These are phyloP conservation scores for Maudiozyma bulderi DNA, from an alignment of 805 yeast species.

Conservation along the genomic window DNA sequence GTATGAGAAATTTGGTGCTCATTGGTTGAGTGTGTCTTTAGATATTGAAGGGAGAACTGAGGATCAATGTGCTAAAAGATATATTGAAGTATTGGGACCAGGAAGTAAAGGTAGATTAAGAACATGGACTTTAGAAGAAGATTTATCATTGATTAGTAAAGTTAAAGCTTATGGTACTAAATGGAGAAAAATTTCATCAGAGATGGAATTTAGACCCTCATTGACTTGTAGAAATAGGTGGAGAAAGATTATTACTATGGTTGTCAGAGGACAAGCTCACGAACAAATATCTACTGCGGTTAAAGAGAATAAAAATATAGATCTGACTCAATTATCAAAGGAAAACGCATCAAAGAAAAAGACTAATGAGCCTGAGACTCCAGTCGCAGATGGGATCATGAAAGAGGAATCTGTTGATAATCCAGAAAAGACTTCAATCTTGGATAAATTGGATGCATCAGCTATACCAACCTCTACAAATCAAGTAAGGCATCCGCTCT, in stretches of 20 bases:
- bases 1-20: slow-evolving; percentile 59
- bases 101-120: slow-evolving; percentile 62
- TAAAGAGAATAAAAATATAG: slow-evolving; percentile 37
- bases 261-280: slow-evolving; percentile 56
- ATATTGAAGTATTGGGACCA: slow-evolving; percentile 82
- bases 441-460: not conserved
- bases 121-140: slow-evolving; percentile 76
- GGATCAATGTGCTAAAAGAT: slow-evolving; percentile 90
- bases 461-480: not conserved
- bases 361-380: too few relatives aligned
- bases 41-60: slow-evolving; percentile 80
- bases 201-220: slow-evolving; percentile 72
- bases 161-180: slow-evolving; percentile 72
- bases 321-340: slow-evolving; percentile 9
- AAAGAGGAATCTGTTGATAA: too few relatives aligned
- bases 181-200: slow-evolving; percentile 73
- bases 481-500: not conserved
- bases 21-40: slow-evolving; percentile 76
- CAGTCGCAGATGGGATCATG: too few relatives aligned
- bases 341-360: not conserved
- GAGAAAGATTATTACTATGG: slow-evolving; percentile 76
- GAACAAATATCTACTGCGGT: slow-evolving; percentile 49
- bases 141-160: slow-evolving; percentile 52
- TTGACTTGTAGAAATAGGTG: slow-evolving; percentile 87
- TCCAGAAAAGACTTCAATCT: not conserved